phyloP scores from a whole-genome alignment of 2,329 filamentous ascomycete genomes.

The Penicillium sp. region DNA sequence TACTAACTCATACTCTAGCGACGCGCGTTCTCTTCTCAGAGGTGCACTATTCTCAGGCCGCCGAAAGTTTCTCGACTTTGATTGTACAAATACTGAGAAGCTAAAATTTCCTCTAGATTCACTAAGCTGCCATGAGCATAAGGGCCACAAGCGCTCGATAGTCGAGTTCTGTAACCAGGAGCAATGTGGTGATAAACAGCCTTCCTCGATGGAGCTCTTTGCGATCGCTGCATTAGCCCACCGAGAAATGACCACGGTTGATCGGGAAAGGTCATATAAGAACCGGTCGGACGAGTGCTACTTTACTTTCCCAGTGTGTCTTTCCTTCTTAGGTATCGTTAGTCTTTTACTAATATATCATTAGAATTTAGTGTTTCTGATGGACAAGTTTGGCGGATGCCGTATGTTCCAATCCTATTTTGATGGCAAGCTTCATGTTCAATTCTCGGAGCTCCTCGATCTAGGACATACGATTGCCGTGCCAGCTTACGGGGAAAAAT shows the following conservation, averaged over 20 bases:
- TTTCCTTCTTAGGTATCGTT: conserved; percentile 1
- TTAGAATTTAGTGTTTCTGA: conserved; percentile 3
- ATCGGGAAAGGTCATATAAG: neutral
- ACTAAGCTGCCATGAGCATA: neutral
- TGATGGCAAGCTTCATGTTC: conserved; percentile 6
- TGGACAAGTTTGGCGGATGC: conserved; percentile 1
- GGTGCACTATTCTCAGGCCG: neutral
- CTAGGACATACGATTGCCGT: conserved; percentile 2
- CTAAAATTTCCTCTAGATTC: neutral
- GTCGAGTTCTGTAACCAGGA: neutral
- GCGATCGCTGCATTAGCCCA: neutral
- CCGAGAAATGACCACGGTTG: neutral
- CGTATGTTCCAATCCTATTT: conserved; percentile 4
- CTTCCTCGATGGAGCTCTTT: conserved; percentile 4
- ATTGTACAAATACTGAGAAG: neutral
- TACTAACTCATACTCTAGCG: neutral
- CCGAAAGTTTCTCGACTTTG: neutral
- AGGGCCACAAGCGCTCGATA: conserved; percentile 1
- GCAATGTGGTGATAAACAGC: neutral
- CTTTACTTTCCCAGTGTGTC: conserved; percentile 4
- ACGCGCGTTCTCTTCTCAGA: neutral
- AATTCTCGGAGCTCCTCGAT: conserved; percentile 7
- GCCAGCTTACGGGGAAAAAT: conserved; percentile 1
- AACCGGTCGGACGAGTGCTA: conserved; percentile 1
- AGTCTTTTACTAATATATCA: conserved; percentile 1